A percentile compares a stretch with the other conserved stretches of the same genome.
phyloP scores from a whole-genome alignment of 768 basidiomycete species.

The Boletus vinaceobasis region DNA sequence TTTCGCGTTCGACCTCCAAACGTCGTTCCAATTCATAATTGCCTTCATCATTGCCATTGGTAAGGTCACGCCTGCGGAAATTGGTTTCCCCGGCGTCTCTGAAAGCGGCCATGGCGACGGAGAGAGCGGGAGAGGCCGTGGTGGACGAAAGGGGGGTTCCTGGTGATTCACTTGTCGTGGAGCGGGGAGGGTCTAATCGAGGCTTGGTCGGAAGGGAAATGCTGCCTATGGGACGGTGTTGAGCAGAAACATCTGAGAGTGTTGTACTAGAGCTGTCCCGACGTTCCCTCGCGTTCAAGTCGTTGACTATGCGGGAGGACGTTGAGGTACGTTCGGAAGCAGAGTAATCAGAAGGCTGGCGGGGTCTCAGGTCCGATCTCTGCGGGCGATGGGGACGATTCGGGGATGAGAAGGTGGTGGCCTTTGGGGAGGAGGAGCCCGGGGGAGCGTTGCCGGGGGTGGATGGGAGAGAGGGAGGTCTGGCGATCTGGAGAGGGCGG shows the following conservation, averaged over 20 bases:
- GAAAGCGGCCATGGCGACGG: constrained; percentile 66
- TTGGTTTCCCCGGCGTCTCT: constrained; percentile 49
- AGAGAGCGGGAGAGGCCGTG: constrained; percentile 45
- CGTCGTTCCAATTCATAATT: constrained; percentile 58
- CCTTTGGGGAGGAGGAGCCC: constrained; percentile 35
- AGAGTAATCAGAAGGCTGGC: constrained; percentile 51
- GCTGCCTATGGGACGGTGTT: constrained; percentile 31
- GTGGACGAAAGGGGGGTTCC: constrained; percentile 29
- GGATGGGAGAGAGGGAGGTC: constrained; percentile 45
- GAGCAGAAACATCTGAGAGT: constrained; percentile 42
- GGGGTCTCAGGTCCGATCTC: constrained; percentile 61
- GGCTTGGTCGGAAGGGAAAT: constrained; percentile 16
- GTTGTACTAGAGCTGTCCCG: constrained; percentile 53
- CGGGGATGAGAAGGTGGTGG: constrained; percentile 39
- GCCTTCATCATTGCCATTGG: constrained; percentile 49
- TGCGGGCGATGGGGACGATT: constrained; percentile 61
- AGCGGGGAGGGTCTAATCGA: constrained; percentile 16
- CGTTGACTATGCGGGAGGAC: constrained; percentile 37
- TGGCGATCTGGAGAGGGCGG: constrained; percentile 59
- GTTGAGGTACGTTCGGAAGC: constrained; percentile 47
- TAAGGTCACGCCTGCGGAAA: constrained; percentile 51
- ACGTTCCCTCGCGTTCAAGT: constrained; percentile 29
- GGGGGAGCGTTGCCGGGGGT: constrained; percentile 44
- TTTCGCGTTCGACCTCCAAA: constrained; percentile 61
- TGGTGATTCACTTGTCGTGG: constrained; percentile 12